A percentile compares a stretch with the other conserved stretches of the same genome.
Conservation (phyloP, 2,329 filamentous ascomycete genomes). For the Penicillium sp. region DNA sequence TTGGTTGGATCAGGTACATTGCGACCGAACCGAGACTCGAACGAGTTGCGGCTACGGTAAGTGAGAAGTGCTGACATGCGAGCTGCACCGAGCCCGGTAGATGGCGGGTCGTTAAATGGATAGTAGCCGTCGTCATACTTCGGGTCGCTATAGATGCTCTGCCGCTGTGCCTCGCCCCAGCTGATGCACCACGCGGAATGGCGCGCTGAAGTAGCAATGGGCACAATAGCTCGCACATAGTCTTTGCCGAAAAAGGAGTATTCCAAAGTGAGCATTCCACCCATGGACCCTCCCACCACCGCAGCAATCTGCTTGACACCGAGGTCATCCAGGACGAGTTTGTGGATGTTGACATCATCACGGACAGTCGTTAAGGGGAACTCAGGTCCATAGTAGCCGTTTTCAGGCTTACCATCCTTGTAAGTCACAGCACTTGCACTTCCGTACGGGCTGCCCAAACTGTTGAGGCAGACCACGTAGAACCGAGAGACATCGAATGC, state of each 20-base stretch:
- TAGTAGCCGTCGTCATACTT: slow-evolving; percentile 99
- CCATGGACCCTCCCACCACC: slow-evolving; percentile 58
- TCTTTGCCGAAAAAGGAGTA: slow-evolving; percentile 69
- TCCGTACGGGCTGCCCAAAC: slow-evolving; percentile 54
- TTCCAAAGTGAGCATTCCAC: slow-evolving; percentile 57
- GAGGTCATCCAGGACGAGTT: slow-evolving; percentile 53
- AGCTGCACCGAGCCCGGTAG: slow-evolving; percentile 83
- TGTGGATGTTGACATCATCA: slow-evolving; percentile 79
- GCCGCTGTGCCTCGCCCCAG: slow-evolving; percentile 57
- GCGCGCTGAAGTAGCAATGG: slow-evolving; percentile 55
- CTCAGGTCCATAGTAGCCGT: slow-evolving; percentile 85
- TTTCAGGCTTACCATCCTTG: slow-evolving; percentile 72
- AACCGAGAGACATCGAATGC: slow-evolving; percentile 54
- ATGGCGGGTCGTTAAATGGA: slow-evolving; percentile 77
- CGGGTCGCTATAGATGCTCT: slow-evolving; percentile 88
- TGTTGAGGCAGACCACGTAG: slow-evolving; percentile 55
- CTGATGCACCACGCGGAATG: slow-evolving; percentile 60
- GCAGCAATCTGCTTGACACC: slow-evolving; percentile 54
- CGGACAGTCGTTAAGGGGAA: slow-evolving; percentile 93
- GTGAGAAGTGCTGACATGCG: slow-evolving; percentile 96
- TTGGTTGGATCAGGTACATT: slow-evolving; percentile 85
- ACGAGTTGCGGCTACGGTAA: slow-evolving; percentile 94
- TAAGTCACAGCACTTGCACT: slow-evolving; percentile 63
- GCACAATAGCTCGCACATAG: slow-evolving; percentile 53
- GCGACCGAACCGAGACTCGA: slow-evolving; percentile 89